A percentile compares a stretch with the other conserved stretches of the same genome.
phyloP scores from a whole-genome alignment of 1,284 basidiomycete species.

The Macrocystidia cucumis region DNA sequence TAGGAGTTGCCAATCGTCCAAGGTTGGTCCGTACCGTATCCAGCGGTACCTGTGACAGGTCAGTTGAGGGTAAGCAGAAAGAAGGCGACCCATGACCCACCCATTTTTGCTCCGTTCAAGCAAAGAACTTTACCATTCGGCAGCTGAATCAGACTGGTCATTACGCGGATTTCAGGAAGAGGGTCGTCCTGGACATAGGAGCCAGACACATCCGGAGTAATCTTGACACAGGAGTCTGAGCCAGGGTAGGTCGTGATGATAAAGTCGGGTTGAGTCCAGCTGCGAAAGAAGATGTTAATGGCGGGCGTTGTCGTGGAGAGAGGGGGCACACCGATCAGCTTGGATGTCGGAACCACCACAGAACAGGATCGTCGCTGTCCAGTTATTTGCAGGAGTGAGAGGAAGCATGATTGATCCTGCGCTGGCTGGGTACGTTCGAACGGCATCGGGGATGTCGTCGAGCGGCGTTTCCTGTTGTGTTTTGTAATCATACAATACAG shows the following conservation, averaged over 20 bases:
- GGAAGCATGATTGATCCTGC: constrained; percentile 77
- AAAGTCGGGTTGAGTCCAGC: constrained; percentile 25
- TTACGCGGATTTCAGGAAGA: constrained; percentile 60
- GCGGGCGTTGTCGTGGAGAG: too few species aligned
- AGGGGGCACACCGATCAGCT: constrained; percentile 35
- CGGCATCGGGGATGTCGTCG: constrained; percentile 50
- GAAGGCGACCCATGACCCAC: constrained; percentile 11
- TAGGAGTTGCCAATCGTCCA: constrained; percentile 33
- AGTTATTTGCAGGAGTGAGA: constrained; percentile 75
- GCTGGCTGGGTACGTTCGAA: constrained; percentile 52
- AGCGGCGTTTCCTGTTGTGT: constrained; percentile 45
- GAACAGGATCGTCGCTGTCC: constrained; percentile 74
- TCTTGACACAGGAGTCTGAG: constrained; percentile 41
- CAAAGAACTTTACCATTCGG: constrained; percentile 59
- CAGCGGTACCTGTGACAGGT: constrained; percentile 25
- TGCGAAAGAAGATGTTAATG: too few species aligned
- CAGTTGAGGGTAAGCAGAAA: constrained; percentile 7
- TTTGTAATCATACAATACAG: constrained; percentile 56
- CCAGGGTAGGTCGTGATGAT: constrained; percentile 27
- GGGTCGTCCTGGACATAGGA: constrained; percentile 51
- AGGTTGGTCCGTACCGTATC: constrained; percentile 27
- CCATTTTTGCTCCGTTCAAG: constrained; percentile 50
- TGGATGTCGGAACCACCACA: constrained; percentile 71
- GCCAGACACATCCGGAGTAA: constrained; percentile 40
- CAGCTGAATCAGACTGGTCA: constrained; percentile 64